These are phyloP conservation scores for Tricholoma flavovirens DNA, from an alignment of 768 basidiomycete species.

Conservation along the genomic window DNA sequence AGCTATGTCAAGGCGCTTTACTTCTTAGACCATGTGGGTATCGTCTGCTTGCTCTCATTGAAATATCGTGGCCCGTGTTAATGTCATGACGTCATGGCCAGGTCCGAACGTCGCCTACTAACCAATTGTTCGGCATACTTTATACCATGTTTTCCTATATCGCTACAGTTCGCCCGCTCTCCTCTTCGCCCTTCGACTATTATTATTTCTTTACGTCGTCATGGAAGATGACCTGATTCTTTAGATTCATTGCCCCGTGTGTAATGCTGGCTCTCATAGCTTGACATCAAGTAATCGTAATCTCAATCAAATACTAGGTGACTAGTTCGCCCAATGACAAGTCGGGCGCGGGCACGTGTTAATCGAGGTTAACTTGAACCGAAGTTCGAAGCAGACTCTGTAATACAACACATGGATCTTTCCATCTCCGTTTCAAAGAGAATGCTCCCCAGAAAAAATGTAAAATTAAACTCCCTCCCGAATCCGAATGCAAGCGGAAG, in stretches of 20 bases:
- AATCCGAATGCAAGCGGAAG: no score
- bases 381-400: no score
- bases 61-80: not conserved
- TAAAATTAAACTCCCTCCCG: no score
- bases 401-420: no score
- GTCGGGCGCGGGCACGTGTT: no score
- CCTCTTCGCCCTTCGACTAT: not conserved
- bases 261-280: no score
- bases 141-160: not conserved
- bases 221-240: not conserved
- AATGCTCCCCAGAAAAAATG: no score
- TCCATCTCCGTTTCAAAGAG: no score
- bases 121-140: not conserved
- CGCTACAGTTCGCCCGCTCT: not conserved
- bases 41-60: not conserved
- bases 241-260: not conserved
- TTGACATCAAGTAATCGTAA: no score
- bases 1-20: slow-evolving; percentile 14
- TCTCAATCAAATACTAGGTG: no score
- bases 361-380: no score
- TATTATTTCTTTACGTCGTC: not conserved
- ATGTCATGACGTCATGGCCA: not conserved
- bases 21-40: slow-evolving; percentile 6
- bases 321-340: no score
- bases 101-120: not conserved